Evolutionary conservation across 805 yeast genomes (phyloP), one percentile per base, ranked within the genome.

Genomic region (Hagleromyces aurorensis): DNA sequence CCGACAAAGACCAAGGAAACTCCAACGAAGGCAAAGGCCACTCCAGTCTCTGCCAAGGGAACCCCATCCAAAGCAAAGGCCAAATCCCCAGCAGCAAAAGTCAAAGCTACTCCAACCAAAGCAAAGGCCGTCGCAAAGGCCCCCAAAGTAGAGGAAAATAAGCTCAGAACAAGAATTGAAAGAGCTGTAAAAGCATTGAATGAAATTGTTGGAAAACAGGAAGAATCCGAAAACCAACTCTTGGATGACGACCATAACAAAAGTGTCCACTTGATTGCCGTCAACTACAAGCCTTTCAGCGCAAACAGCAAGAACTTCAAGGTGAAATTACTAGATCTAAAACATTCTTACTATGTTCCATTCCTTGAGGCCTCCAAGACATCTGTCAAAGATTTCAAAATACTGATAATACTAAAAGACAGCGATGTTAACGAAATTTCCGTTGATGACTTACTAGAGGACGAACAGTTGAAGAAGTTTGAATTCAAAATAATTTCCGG

Each of bases 121-220:
- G 19, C 22, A 16, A 36, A 37, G 36, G 28, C 29, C 13, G 21
- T 31, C 17, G 21, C 33, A 30, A 10, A 29, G 29, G 27, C 26
- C 22, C 10, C 31, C 23, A 13, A 23, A 10, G 13, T 20, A 28
- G 21, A 46, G 48, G 25, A 50, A 36, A 21, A 23, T 35, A 38
- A 19, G 23, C 36, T 7, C 19, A 27, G 32, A 5, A 44, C 41
- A 11, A 55, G 57, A 38, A 49, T 70, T 10, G 37, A 42, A 12
- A 70, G 70, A 38, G 87, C 89, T 8, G 55, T 81, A 25, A 47
- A 59, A 11, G 93, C 85, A 43, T 68, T 91, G 49, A 60, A 64
- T 33, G 78, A 79, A 51, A 85, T 68, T 56, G 53, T 70, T 29
- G 52, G 63, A 16, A 53, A 58, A 27, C 51, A 61, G 26, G 46